phyloP scores from a whole-genome alignment of 2,329 filamentous ascomycete species.

The Arthrobotrys conoides region DNA sequence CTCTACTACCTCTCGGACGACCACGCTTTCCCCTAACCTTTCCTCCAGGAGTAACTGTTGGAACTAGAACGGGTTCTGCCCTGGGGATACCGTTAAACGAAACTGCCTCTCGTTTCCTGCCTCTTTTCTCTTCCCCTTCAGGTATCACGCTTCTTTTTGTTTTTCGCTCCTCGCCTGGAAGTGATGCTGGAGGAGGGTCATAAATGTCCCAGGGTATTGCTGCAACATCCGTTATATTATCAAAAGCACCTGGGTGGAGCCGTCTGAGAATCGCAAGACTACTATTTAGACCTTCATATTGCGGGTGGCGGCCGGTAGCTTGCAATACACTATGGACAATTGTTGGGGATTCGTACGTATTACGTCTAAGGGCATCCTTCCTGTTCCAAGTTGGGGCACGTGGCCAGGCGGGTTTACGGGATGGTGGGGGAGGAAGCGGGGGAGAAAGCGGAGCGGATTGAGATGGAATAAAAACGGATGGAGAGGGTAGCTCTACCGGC shows the following conservation, averaged over 20 bases:
- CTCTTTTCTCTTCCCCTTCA: conserved; percentile 25
- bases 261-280: conserved; percentile 69
- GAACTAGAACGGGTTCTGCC: conserved; percentile 15
- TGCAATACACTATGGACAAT: conserved; percentile 77
- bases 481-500: conserved; percentile 5
- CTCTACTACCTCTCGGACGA: conserved; percentile 46
- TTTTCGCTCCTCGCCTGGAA: conserved; percentile 38
- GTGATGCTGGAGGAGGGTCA: conserved; percentile 55
- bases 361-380: conserved; percentile 68
- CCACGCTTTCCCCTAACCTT: conserved; percentile 38
- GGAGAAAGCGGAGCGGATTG: background rate
- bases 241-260: conserved; percentile 48
- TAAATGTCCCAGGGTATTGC: conserved; percentile 63
- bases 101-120: conserved; percentile 30
- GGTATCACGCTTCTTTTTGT: background rate
- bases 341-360: conserved; percentile 73
- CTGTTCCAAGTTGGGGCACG: conserved; percentile 66
- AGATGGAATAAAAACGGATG: background rate
- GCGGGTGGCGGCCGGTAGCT: conserved; percentile 75
- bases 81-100: conserved; percentile 27
- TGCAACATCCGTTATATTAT: conserved; percentile 59
- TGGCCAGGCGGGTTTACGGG: conserved; percentile 27
- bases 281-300: conserved; percentile 73
- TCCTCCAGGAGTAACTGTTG: background rate
- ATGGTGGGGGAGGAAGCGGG: background rate